phyloP scores from a whole-genome alignment of 352 stramenopile genomes.

The Globisporangium sylvaticum region DNA sequence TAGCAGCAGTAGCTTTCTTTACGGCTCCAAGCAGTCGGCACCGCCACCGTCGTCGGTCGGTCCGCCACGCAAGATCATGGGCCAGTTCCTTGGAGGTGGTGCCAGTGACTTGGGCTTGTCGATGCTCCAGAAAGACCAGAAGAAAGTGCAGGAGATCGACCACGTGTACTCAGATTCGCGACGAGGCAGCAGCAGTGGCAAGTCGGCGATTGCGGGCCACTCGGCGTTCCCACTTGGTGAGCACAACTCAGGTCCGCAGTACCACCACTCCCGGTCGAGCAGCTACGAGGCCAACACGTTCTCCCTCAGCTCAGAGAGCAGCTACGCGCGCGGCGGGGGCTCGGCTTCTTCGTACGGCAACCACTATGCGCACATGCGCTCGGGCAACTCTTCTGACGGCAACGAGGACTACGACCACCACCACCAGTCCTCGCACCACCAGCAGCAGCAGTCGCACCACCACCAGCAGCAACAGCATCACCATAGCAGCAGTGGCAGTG shows the following conservation, averaged over 20 bases:
- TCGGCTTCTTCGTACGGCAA: constrained; percentile 17
- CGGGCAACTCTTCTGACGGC: constrained; percentile 22
- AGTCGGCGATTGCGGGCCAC: constrained; percentile 17
- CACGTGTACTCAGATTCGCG: constrained; percentile 33
- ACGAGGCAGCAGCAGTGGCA: constrained; percentile 14
- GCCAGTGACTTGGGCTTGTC: constrained; percentile 18
- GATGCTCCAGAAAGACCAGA: constrained; percentile 38
- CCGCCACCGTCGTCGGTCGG: constrained; percentile 10
- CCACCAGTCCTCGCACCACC: constrained; percentile 7
- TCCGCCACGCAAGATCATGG: constrained; percentile 37
- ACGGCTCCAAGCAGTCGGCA: constrained; percentile 31
- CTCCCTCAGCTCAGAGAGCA: constrained; percentile 26
- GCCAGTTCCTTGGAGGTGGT: constrained; percentile 26
- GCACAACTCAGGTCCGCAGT: constrained; percentile 12
- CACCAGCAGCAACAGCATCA: constrained; percentile 54
- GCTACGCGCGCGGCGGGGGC: constrained; percentile 4
- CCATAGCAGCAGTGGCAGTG: constrained; percentile 27
- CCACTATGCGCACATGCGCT: constrained; percentile 29
- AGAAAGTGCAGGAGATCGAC: constrained; percentile 29
- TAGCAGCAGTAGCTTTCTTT: constrained; percentile 31
- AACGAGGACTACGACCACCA: constrained; percentile 34
- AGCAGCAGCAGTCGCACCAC: constrained; percentile 28
- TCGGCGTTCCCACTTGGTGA: constrained; percentile 19
- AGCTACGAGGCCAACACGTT: constrained; percentile 21
- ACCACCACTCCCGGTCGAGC: constrained; percentile 16